Percentiles rank a stretch among this genome's conserved stretches.
phyloP scores from a whole-genome alignment of 2,329 filamentous ascomycete species.

The Zopfia rhizophila region DNA sequence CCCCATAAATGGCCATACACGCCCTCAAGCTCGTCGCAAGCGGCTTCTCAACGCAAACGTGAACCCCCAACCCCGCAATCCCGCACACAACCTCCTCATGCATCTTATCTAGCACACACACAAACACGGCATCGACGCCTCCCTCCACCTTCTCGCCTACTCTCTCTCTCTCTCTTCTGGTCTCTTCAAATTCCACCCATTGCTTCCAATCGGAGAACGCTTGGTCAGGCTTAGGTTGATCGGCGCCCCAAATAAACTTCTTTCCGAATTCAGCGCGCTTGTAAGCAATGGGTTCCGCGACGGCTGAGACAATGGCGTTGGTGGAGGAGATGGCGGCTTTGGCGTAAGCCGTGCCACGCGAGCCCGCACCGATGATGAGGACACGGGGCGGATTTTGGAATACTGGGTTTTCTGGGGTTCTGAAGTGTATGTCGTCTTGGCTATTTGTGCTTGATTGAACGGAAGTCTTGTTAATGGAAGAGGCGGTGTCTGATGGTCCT shows the following conservation, averaged over 20 bases:
- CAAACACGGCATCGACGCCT: slow-evolving; percentile 68
- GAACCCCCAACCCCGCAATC: slow-evolving; percentile 74
- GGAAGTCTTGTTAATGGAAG: too few species aligned
- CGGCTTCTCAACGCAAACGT: slow-evolving; percentile 96
- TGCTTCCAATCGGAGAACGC: slow-evolving; percentile 78
- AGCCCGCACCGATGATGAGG: slow-evolving; percentile 53
- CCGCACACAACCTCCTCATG: slow-evolving; percentile 83
- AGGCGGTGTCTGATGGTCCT: neutral
- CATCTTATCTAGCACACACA: slow-evolving; percentile 86
- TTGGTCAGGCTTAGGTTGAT: slow-evolving; percentile 67
- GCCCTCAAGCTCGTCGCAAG: slow-evolving; percentile 81
- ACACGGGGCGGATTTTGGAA: slow-evolving; percentile 42
- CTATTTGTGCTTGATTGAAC: slow-evolving; percentile 2
- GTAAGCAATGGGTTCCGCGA: slow-evolving; percentile 83
- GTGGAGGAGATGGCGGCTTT: slow-evolving; percentile 29
- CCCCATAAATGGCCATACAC: slow-evolving; percentile 77
- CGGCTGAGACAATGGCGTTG: slow-evolving; percentile 73
- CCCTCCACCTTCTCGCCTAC: slow-evolving; percentile 32
- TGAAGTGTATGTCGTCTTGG: slow-evolving; percentile 23
- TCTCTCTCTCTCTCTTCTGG: slow-evolving; percentile 63
- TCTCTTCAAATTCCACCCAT: slow-evolving; percentile 77
- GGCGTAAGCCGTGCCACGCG: slow-evolving; percentile 51
- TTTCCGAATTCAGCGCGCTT: slow-evolving; percentile 78
- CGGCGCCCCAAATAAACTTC: slow-evolving; percentile 75
- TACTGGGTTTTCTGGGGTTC: slow-evolving; percentile 25